Evolutionary conservation across 768 basidiomycete species (phyloP).

Genomic region (Fomitopsis pulvina): DNA sequence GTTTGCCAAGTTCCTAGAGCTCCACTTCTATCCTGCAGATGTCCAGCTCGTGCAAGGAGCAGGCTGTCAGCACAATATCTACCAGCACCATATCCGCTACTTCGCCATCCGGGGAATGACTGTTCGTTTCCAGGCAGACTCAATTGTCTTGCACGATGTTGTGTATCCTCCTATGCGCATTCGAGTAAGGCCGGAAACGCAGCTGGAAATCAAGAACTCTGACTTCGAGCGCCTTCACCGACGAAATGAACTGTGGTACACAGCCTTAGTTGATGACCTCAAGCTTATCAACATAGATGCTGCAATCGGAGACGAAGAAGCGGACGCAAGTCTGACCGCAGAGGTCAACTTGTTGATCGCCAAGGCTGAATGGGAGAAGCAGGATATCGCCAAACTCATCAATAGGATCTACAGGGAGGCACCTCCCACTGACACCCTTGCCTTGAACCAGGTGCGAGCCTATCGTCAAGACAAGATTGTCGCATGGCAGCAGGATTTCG

Average conservation of each 20-base stretch:
- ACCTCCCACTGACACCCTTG: slow-evolving; percentile 76
- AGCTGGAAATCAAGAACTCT: slow-evolving; percentile 85
- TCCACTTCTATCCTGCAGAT: slow-evolving; percentile 91
- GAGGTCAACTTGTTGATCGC: slow-evolving; percentile 63
- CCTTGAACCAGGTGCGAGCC: slow-evolving; percentile 78
- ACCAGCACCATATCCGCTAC: slow-evolving; percentile 87
- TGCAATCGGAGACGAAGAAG: slow-evolving; percentile 70
- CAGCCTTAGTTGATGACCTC: slow-evolving; percentile 66
- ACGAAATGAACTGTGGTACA: slow-evolving; percentile 71
- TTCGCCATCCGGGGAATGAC: slow-evolving; percentile 82
- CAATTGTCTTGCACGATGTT: slow-evolving; percentile 77
- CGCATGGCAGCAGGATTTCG: slow-evolving; percentile 94
- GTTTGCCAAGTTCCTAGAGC: slow-evolving; percentile 92
- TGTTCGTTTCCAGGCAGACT: slow-evolving; percentile 82
- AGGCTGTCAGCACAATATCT: slow-evolving; percentile 91
- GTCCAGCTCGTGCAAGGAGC: slow-evolving; percentile 82
- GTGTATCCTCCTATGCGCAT: slow-evolving; percentile 86
- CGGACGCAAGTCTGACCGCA: slow-evolving; percentile 52
- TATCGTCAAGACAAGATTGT: slow-evolving; percentile 90
- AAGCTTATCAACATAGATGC: slow-evolving; percentile 73
- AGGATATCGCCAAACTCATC: slow-evolving; percentile 66
- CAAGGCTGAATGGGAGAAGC: slow-evolving; percentile 68
- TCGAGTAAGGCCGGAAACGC: slow-evolving; percentile 78
- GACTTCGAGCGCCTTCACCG: slow-evolving; percentile 76
- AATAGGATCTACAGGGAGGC: slow-evolving; percentile 79